Evolutionary conservation across 169 alveolate species (phyloP).

Genomic region (Eimeria brunetti): DNA sequence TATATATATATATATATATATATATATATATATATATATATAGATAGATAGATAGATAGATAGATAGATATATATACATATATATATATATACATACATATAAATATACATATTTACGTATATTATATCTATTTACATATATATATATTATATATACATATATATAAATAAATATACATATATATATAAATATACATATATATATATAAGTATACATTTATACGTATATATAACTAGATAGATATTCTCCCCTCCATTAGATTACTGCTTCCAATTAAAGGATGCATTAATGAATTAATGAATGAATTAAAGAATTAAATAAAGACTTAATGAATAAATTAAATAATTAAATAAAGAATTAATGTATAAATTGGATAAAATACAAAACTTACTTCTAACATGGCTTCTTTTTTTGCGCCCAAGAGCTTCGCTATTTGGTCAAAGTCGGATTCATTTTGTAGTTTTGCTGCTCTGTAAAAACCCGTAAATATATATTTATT

Average conservation of each 20-base stretch:
- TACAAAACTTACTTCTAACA: neutral
- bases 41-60: neutral
- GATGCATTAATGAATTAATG: conserved; percentile 76
- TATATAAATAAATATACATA: neutral
- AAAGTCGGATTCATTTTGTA: conserved; percentile 42
- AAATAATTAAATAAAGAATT: neutral
- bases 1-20: neutral
- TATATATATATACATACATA: too few relatives aligned
- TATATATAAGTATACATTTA: neutral
- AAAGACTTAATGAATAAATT: conserved; percentile 25
- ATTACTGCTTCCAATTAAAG: conserved; percentile 78
- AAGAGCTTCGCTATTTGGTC: conserved; percentile 9
- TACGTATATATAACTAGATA: neutral
- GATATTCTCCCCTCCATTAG: conserved; percentile 86
- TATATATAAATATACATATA: neutral
- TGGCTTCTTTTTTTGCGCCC: neutral
- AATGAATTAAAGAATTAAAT: conserved; percentile 11
- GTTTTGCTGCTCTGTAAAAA: conserved; percentile 29
- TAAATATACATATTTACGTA: too few relatives aligned
- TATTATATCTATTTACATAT: too few relatives aligned
- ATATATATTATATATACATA: neutral
- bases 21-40: neutral
- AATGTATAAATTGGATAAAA: neutral
- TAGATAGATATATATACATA: neutral
- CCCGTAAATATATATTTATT: too few relatives aligned